Percentiles rank a stretch among this genome's conserved stretches.
Conservation (phyloP, 2,329 filamentous ascomycete species). For the Fusarium penzigii region DNA sequence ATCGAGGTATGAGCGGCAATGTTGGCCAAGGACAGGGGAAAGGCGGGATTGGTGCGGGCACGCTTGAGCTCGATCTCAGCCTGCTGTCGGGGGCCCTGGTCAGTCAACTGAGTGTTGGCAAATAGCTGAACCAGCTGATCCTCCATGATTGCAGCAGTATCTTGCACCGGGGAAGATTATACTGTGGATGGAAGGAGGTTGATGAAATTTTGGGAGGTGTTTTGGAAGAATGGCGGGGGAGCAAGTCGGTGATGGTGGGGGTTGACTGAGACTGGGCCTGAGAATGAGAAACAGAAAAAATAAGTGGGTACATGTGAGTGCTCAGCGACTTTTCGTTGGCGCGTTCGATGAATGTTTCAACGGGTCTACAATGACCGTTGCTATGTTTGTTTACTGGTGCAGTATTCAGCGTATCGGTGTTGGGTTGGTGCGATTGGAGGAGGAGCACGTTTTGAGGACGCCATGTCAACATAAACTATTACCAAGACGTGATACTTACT, state of each 20-base stretch:
- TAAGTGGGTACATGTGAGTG: too few relatives aligned
- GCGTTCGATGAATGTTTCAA: too few relatives aligned
- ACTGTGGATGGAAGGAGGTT: conserved; percentile 1
- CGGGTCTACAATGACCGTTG: too few relatives aligned
- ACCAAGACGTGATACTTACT: too few relatives aligned
- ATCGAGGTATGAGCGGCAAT: conserved; percentile 78
- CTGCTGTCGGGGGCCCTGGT: conserved; percentile 75
- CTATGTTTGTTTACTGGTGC: too few relatives aligned
- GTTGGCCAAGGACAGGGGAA: conserved; percentile 76
- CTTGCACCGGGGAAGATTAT: conserved; percentile 9
- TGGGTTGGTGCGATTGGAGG: too few relatives aligned
- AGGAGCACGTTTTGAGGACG: too few relatives aligned
- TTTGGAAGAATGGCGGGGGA: background rate
- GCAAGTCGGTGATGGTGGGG: conserved; percentile 18
- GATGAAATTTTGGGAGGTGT: background rate
- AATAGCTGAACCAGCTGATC: conserved; percentile 88
- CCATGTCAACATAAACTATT: too few relatives aligned
- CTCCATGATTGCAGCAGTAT: conserved; percentile 64
- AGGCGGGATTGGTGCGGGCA: conserved; percentile 68
- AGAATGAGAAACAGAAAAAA: too few relatives aligned
- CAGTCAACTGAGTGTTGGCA: conserved; percentile 78
- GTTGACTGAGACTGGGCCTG: background rate
- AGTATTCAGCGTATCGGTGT: too few relatives aligned
- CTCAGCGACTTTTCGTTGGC: too few relatives aligned
- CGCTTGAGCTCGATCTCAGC: conserved; percentile 82